Evolutionary conservation across 805 yeast species (phyloP), one percentile per base, ranked within the genome.

Genomic region (Ogataea naganishii): DNA sequence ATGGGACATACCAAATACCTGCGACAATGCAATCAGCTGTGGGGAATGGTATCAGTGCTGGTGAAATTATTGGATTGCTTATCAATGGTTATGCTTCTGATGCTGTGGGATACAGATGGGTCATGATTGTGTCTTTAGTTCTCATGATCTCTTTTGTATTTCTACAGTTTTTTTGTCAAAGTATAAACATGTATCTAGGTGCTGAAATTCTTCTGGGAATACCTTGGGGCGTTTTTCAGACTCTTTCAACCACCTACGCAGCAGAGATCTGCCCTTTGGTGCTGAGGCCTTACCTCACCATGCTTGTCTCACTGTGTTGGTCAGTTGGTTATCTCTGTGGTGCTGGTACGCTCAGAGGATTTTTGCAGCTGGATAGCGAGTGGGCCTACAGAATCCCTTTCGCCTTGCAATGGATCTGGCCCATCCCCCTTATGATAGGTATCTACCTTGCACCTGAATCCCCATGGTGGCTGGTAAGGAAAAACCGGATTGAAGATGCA

Each of bases 401-500:
- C 45, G 78, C 72, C 3, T 34, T 73, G 8, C 81, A 74, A 51
- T 74, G 80, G 80, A 47, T 61, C 5, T 74, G 77, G 77, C 69
- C 75, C 9, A 44, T 62, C 8, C 72, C 74, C 22, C 45, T 74
- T 17, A 40, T 62, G 18, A 41, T 60, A 31, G 61, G 63, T 12
- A 56, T 64, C 9, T 54, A 34, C 31, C 46, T 67, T 4, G 68
- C 74, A 24, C 80, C 79, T 9, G 79, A 72, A 33, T 66, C 74
- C 7, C 80, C 80, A 18, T 66, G 72, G 66, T 72, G 72, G 70
- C 48, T 70, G 26, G 62, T 65, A 4, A 60, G 64, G 32, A 56
- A 58, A 37, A 66, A 64, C 4, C 49, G 50, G 28, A 29, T 44
- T 13, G 56, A 52, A 0, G 65, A 65, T 6, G 80, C 80, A 9